Evolutionary conservation across 495 filamentous ascomycete genomes (phyloP).

Genomic region (Neurospora sp.): DNA sequence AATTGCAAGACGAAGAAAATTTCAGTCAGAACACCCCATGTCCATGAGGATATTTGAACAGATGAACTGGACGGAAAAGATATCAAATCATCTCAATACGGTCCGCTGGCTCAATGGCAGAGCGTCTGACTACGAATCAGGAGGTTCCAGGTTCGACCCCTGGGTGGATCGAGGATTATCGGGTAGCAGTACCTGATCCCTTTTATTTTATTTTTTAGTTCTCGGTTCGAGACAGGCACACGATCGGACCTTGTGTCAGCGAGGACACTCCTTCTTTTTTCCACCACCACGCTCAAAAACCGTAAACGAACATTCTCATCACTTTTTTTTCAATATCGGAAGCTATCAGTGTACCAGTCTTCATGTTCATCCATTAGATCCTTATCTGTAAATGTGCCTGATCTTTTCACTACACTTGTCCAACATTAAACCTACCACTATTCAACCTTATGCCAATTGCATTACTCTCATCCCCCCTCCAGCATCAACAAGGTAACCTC

Average conservation of each 20-base stretch:
- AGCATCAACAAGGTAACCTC: neutral
- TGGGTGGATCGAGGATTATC: neutral
- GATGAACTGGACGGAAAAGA: neutral
- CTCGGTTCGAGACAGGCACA: rapidly evolving
- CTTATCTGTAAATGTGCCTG: neutral
- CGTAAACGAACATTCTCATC: rapidly evolving
- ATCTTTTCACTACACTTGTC: neutral
- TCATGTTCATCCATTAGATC: neutral
- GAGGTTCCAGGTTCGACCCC: neutral
- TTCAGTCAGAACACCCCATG: neutral
- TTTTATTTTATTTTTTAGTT: neutral
- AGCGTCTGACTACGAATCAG: neutral
- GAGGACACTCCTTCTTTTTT: neutral
- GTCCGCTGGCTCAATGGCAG: neutral
- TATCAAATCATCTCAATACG: neutral
- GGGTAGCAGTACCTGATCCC: no score
- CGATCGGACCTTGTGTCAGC: rapidly evolving
- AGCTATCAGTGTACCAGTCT: neutral
- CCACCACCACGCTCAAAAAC: neutral
- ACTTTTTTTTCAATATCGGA: rapidly evolving
- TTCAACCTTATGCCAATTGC: neutral
- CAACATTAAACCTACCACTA: neutral
- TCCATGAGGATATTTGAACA: neutral
- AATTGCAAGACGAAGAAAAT: neutral
- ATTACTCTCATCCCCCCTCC: neutral